Percentiles rank a stretch among this genome's conserved stretches.
Evolutionary conservation across 140 eudicot species (phyloP).

Genomic region (Ambrosia hybrid): DNA sequence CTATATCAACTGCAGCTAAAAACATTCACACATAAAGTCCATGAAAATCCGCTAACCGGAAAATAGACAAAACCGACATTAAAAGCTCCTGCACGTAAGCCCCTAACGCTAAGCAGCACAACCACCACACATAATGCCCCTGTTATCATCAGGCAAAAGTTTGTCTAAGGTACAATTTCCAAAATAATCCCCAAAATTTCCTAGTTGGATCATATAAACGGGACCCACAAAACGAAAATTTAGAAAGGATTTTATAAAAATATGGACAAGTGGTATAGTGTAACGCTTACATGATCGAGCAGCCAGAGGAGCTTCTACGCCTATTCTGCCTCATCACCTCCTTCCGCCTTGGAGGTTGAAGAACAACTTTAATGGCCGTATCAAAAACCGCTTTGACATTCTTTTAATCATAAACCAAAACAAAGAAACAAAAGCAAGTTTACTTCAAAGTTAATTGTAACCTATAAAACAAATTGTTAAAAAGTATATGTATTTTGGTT

Average conservation of each 20-base stretch:
- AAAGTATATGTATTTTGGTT: background rate
- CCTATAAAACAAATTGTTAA: too few relatives aligned
- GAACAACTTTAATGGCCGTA: conserved; percentile 87
- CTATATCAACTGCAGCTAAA: conserved; percentile 29
- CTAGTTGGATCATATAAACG: background rate
- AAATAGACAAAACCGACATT: conserved; percentile 9
- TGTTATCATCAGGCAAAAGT: conserved; percentile 26
- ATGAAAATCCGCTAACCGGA: conserved; percentile 8
- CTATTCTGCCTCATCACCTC: conserved; percentile 60
- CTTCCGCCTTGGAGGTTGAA: conserved; percentile 86
- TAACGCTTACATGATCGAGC: conserved; percentile 67
- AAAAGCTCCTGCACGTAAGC: conserved; percentile 5
- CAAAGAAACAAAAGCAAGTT: too few relatives aligned
- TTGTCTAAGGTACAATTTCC: background rate
- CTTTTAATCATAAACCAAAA: conserved; percentile 31
- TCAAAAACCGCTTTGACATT: conserved; percentile 91
- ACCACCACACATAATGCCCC: conserved; percentile 68
- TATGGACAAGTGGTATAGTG: background rate
- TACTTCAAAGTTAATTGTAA: too few relatives aligned
- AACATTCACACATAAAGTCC: conserved; percentile 37
- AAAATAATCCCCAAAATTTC: background rate
- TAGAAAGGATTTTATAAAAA: background rate
- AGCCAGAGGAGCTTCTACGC: conserved; percentile 54
- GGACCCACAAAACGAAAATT: background rate
- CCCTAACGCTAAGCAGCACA: conserved; percentile 53